Evolutionary conservation across 2,329 filamentous ascomycete species (phyloP), one percentile per base, ranked within the genome.

Genomic region (Lecanicillium sp.): DNA sequence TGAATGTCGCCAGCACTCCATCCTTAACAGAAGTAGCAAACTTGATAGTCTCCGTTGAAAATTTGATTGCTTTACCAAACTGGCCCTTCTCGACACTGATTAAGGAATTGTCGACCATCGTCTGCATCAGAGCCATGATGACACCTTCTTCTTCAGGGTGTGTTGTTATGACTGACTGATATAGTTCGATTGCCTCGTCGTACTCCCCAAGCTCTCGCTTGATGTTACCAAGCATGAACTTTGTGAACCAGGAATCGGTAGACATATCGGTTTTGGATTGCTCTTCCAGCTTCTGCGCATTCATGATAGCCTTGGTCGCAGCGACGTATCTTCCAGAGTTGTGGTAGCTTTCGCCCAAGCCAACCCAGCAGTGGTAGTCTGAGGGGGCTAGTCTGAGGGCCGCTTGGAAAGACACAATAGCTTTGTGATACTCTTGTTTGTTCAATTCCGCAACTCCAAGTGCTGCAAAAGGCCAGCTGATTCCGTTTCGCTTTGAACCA

Each of bases 311-410:
- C 60, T 93, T 91, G 3, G 86, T 88, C 0, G 93, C 91, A n/a
- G 93, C 91, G 51, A 96, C 86, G 60, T 94, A 94, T 53, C 91
- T 79, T 9, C 93, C 91, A 14, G 90, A 95, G 56, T 87, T 93
- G 62, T 96, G 86, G 60, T 98, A 98, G 60, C 90, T 95, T 68
- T 98, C 93, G n/a, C 91, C 93, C 1, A 98, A 75, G 1, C 93
- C 93, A 20, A 98, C 87, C 81, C 91, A 98, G 0, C 88, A 95
- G 67, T 98, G 86, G 60, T 97, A 97, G 64, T 97, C 89, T 35
- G 84, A 73, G 0, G 90, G 89, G 2, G 83, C 80, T 40, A 95
- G 87, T 45, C 91, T 78, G 27, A 98, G 72, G 10, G 93, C 90
- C 2, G 88, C 82, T 60, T 97, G 87, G 63, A 97, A 98, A 0